Percentiles rank a stretch among this genome's conserved stretches.
Evolutionary conservation across 2,329 filamentous ascomycete species (phyloP).

Genomic region (Diaporthe citriasiana): DNA sequence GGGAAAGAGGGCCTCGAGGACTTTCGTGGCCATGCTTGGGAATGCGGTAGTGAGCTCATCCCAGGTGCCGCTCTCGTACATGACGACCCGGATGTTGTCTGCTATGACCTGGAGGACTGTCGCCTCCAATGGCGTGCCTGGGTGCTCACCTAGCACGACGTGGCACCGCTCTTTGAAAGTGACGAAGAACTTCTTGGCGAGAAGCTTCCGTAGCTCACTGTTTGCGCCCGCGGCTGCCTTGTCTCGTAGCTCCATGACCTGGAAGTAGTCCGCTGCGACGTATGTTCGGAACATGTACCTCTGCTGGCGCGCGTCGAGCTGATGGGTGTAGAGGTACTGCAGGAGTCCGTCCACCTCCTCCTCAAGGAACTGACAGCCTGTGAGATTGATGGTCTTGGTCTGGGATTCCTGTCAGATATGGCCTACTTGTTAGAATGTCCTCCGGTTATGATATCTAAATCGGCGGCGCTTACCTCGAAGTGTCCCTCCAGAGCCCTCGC

Average conservation of each 20-base stretch:
- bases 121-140: background rate
- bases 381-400: slow-evolving; percentile 28
- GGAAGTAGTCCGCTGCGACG: slow-evolving; percentile 32
- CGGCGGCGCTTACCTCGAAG: background rate
- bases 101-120: background rate
- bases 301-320: background rate
- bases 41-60: background rate
- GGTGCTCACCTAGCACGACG: background rate
- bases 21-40: background rate
- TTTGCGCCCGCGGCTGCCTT: background rate
- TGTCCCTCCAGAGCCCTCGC: slow-evolving; percentile 6
- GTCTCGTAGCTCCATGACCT: background rate
- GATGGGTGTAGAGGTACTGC: slow-evolving; percentile 11
- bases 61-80: slow-evolving; percentile 13
- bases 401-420: background rate
- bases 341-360: slow-evolving; percentile 10
- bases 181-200: background rate
- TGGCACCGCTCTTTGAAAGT: background rate
- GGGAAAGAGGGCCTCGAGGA: background rate
- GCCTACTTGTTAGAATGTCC: background rate
- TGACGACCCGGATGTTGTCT: background rate
- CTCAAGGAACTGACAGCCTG: background rate
- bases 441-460: accelerated
- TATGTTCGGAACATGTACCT: background rate
- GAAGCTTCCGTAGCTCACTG: background rate